phyloP scores from a whole-genome alignment of 805 yeast species.

The Kluyveromyces dobzhanskii region DNA sequence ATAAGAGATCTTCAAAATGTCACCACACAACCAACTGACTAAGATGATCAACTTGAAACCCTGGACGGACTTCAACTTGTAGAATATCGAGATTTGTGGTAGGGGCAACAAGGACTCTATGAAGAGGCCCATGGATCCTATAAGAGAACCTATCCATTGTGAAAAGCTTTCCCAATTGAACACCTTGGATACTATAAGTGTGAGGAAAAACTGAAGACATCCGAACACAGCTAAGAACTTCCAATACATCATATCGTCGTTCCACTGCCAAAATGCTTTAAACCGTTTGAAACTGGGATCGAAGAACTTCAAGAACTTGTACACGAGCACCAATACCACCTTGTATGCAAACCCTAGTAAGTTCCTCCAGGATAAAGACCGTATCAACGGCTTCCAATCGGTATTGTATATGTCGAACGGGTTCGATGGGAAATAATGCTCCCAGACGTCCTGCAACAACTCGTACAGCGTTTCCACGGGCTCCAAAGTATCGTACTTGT shows the following conservation, averaged over 20 bases:
- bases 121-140: conserved; percentile 59
- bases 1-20: conserved; percentile 66
- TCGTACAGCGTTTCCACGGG: conserved; percentile 26
- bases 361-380: conserved; percentile 16
- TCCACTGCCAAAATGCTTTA: conserved; percentile 82
- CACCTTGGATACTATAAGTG: conserved; percentile 25
- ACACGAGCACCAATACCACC: conserved; percentile 22
- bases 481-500: conserved; percentile 32
- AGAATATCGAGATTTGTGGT: conserved; percentile 67
- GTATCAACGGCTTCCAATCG: conserved; percentile 23
- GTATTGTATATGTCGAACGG: conserved; percentile 14
- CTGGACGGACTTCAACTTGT: conserved; percentile 57
- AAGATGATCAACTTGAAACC: conserved; percentile 72
- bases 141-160: conserved; percentile 40
- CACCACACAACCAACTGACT: conserved; percentile 86
- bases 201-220: conserved; percentile 29
- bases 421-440: conserved; percentile 24
- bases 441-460: conserved; percentile 27
- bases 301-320: conserved; percentile 47
- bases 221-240: conserved; percentile 45
- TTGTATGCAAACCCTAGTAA: conserved; percentile 18
- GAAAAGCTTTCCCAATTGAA: conserved; percentile 41
- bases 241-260: conserved; percentile 50
- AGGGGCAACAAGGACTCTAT: conserved; percentile 67
- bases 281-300: conserved; percentile 65